Evolutionary conservation across 2,329 filamentous ascomycete species (phyloP), one percentile per base, ranked within the genome.

Genomic region (Mycocentrospora acerina): DNA sequence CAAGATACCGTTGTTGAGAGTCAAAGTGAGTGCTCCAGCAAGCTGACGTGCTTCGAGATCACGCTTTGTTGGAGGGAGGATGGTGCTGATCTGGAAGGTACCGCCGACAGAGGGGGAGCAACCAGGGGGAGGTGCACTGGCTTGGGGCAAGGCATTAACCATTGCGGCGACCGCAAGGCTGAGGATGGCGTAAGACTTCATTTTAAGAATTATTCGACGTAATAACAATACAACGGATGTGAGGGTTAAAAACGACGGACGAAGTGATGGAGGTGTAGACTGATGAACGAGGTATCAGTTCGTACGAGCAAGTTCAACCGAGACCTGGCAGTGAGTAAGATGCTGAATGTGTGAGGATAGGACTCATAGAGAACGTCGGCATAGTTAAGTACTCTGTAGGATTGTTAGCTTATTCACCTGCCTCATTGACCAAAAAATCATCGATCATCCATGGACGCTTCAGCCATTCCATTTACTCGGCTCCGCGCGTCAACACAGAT

Each of bases 1-100:
- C 41, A 91, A 74, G 26, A 83, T 64, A 44, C 86, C 82, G 40
- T 83, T 71, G 19, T 72, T 53, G 29, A 94, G 79, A 9, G 71
- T 78, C 42, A 88, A 63, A 13, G 78, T 77, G 13, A 93, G 76
- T 25, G 77, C 70, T 4, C 60, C 60, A 35, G 53, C 36, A 28
- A 57, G 53, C 48, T 64, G 62, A 26, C 61, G 61, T 27, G 40
- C 43, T 35, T 48, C 47, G 30, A 62, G 43, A 24, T 45, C 47
- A 16, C 60, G 58, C 55, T 60, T 65, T 14, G 42, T 31, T 7
- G 44, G 33, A 18, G 40, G 36, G 34, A 64, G 71, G 62, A 78
- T 70, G 38, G 82, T 74, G 33, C 77, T 74, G 51, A 86, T 76
- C 64, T 81, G 68, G 53, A 87, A 86, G 15, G 64, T 63, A 32